Percentiles rank a stretch among this genome's conserved stretches.
Conservation (phyloP, 2,329 filamentous ascomycete species). For the Aspergillus sp. region DNA sequence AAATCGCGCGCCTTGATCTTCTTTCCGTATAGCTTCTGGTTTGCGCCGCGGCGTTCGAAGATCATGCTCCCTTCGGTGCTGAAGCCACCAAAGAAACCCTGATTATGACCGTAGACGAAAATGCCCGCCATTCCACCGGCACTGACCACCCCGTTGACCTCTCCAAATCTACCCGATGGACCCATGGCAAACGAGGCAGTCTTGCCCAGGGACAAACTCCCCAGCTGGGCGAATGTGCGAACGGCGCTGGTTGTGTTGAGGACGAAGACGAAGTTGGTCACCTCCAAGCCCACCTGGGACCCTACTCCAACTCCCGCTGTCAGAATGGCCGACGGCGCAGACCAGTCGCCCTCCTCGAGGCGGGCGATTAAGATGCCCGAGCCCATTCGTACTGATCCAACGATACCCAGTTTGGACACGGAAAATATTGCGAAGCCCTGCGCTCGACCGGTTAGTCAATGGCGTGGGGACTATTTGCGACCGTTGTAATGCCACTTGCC, state of each 20-base stretch:
- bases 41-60: slow-evolving; percentile 89
- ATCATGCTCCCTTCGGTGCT: slow-evolving; percentile 87
- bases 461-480: not conserved
- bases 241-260: slow-evolving; percentile 86
- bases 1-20: slow-evolving; percentile 77
- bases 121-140: slow-evolving; percentile 82
- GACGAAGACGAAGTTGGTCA: slow-evolving; percentile 82
- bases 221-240: slow-evolving; percentile 85
- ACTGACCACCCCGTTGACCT: slow-evolving; percentile 87
- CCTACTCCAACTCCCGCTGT: slow-evolving; percentile 48
- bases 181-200: slow-evolving; percentile 94
- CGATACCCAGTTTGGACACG: slow-evolving; percentile 48
- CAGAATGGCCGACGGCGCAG: slow-evolving; percentile 49
- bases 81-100: slow-evolving; percentile 91
- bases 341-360: slow-evolving; percentile 49
- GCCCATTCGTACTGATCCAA: slow-evolving; percentile 49
- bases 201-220: slow-evolving; percentile 84
- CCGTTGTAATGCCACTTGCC: slow-evolving; percentile 49
- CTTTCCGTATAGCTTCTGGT: slow-evolving; percentile 88
- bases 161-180: slow-evolving; percentile 87
- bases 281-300: slow-evolving; percentile 49
- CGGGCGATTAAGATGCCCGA: slow-evolving; percentile 51
- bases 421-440: slow-evolving; percentile 52
- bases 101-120: slow-evolving; percentile 95
- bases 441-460: not conserved